Conservation (phyloP, 2,329 filamentous ascomycete genomes). For the Madurella fahalii region DNA sequence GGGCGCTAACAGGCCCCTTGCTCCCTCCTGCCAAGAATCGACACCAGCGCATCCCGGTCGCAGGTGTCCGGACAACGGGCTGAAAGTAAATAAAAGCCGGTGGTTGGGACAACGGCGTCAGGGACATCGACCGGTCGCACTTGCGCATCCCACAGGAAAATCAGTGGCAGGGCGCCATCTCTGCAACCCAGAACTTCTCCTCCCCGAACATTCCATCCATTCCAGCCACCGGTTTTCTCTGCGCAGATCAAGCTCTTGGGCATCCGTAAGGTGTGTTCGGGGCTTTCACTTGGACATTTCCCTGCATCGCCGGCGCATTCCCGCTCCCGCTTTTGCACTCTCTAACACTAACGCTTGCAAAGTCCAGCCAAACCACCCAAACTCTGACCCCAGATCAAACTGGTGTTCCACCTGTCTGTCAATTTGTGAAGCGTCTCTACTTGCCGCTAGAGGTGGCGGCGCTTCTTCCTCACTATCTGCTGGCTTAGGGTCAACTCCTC, state of each 20-base stretch:
- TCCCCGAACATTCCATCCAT: background rate
- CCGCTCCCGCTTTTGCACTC: constrained; percentile 5
- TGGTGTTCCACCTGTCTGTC: constrained; percentile 1
- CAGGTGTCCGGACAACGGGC: constrained; percentile 25
- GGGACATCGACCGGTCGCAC: constrained; percentile 14
- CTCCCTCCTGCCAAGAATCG: constrained; percentile 6
- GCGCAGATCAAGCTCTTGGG: background rate
- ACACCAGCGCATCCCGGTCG: constrained; percentile 8
- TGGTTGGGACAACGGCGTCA: constrained; percentile 26
- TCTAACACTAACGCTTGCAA: constrained; percentile 7
- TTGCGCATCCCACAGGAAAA: constrained; percentile 1
- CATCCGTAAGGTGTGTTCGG: constrained; percentile 3
- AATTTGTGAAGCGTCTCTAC: constrained; percentile 2
- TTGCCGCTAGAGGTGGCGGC: background rate
- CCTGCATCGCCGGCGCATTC: background rate
- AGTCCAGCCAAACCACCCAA: background rate
- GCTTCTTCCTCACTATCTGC: constrained; percentile 5
- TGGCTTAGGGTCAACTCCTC: background rate
- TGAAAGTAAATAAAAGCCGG: constrained; percentile 28
- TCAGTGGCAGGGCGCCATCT: constrained; percentile 11
- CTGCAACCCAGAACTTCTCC: background rate
- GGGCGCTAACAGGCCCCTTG: too few species aligned
- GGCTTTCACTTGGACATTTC: background rate
- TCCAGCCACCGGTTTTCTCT: constrained; percentile 17
- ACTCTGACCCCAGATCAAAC: constrained; percentile 3